Percentiles rank a stretch among this genome's conserved stretches.
Evolutionary conservation across 257 asterid species (phyloP).

Genomic region (Henckelia pumila): DNA sequence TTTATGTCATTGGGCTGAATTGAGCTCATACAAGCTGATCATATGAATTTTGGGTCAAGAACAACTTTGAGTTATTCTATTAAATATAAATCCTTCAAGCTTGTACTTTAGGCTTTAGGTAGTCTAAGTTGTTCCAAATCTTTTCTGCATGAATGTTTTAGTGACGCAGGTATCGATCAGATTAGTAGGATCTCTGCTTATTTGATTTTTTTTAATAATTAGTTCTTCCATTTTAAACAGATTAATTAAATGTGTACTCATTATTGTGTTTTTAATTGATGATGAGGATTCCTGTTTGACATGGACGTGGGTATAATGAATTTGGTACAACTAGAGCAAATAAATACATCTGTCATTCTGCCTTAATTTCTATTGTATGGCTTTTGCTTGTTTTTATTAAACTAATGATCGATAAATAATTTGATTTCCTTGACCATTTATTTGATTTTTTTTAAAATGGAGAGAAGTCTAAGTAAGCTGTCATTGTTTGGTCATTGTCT

Average conservation of each 20-base stretch:
- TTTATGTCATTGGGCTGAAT: slow-evolving; percentile 8
- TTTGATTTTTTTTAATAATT: background rate
- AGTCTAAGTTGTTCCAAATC: background rate
- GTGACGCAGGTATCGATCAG: background rate
- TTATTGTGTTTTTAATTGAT: background rate
- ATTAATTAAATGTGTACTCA: background rate
- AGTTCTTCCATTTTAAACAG: background rate
- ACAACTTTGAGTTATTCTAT: background rate
- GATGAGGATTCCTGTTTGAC: background rate
- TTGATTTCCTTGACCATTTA: background rate
- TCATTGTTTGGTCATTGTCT: background rate
- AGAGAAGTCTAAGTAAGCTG: background rate
- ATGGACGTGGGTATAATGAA: background rate
- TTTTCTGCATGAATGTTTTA: slow-evolving; percentile 16
- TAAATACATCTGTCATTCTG: slow-evolving; percentile 3
- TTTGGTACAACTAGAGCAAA: background rate
- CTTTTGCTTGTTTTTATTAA: slow-evolving; percentile 6
- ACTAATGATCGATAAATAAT: background rate
- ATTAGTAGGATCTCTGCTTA: background rate
- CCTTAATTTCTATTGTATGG: background rate
- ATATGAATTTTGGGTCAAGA: background rate
- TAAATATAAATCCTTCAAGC: background rate
- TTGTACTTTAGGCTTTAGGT: background rate
- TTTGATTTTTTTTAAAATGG: background rate
- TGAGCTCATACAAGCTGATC: slow-evolving; percentile 15